Evolutionary conservation across 768 basidiomycete species (phyloP).

Genomic region (Mycena capillaripes): DNA sequence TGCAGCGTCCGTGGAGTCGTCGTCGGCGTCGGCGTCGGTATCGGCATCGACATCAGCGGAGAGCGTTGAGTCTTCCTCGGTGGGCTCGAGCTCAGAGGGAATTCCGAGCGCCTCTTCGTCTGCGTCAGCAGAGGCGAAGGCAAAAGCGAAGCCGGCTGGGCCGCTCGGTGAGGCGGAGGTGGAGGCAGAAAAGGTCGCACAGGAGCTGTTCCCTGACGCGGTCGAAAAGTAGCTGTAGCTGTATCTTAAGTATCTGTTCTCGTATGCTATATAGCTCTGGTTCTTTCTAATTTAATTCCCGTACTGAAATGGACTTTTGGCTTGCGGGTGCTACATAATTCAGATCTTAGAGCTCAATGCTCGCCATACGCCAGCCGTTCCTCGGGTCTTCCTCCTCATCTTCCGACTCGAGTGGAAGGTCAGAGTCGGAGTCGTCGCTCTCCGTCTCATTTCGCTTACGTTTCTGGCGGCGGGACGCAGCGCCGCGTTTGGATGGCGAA

Average conservation of each 20-base stretch:
- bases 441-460: constrained; percentile 17
- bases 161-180: constrained; percentile 64
- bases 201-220: constrained; percentile 67
- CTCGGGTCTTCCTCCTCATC: too few relatives aligned
- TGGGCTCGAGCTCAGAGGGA: constrained; percentile 31
- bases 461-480: not conserved
- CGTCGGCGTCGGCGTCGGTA: not conserved
- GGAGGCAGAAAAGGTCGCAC: constrained; percentile 64
- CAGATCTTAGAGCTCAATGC: too few relatives aligned
- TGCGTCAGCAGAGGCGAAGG: constrained; percentile 15
- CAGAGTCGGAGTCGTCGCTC: not conserved
- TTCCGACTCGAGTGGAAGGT: too few relatives aligned
- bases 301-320: too few relatives aligned
- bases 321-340: too few relatives aligned
- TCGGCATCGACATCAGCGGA: not conserved
- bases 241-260: constrained; percentile 19
- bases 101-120: constrained; percentile 19
- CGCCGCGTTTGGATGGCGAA: not conserved
- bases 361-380: too few relatives aligned
- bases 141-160: constrained; percentile 48
- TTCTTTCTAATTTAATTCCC: constrained; percentile 28
- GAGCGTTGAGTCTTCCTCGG: not conserved
- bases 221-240: constrained; percentile 38
- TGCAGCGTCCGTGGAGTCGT: constrained; percentile 6
- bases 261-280: constrained; percentile 27